Percentiles rank a stretch among this genome's conserved stretches.
Conservation (phyloP, 2,329 filamentous ascomycete species). For the Penicillium sp. region DNA sequence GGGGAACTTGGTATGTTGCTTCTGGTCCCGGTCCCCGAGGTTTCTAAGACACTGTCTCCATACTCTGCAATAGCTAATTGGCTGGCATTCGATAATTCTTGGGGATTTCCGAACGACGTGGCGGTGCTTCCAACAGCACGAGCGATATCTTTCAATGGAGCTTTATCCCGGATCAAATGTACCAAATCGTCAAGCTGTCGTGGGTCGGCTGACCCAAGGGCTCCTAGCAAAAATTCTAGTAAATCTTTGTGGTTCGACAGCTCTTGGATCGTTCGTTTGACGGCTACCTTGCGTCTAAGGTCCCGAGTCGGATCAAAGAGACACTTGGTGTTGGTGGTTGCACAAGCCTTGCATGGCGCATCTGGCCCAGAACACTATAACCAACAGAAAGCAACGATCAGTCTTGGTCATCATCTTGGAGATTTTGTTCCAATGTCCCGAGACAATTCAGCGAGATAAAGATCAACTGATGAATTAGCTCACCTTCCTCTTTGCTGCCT, state of each 20-base stretch:
- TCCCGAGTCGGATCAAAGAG: constrained; percentile 39
- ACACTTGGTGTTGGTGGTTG: constrained; percentile 30
- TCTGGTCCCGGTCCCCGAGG: not conserved
- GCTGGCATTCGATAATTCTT: constrained; percentile 6
- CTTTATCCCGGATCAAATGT: constrained; percentile 30
- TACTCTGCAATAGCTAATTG: constrained; percentile 10
- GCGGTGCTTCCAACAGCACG: constrained; percentile 20
- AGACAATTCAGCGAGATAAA: not conserved
- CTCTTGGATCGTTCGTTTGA: constrained; percentile 38
- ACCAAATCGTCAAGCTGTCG: constrained; percentile 27
- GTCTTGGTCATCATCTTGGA: not conserved
- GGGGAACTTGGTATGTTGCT: constrained; percentile 9
- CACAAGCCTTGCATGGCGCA: constrained; percentile 39
- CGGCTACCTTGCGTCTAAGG: constrained; percentile 38
- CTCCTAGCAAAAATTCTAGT: constrained; percentile 31
- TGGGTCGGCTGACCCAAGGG: constrained; percentile 28
- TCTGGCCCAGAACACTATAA: constrained; percentile 37
- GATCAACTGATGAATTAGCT: not conserved
- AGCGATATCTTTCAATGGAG: constrained; percentile 29
- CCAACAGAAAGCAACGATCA: constrained; percentile 4
- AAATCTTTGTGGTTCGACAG: constrained; percentile 36
- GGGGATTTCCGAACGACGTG: constrained; percentile 20
- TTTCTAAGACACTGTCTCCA: constrained; percentile 4
- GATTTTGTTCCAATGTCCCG: not conserved
- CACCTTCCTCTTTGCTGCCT: constrained; percentile 40